These are phyloP conservation scores for Saccharomycopsis sp. DNA, from an alignment of 805 yeast species.

Conservation along the genomic window DNA sequence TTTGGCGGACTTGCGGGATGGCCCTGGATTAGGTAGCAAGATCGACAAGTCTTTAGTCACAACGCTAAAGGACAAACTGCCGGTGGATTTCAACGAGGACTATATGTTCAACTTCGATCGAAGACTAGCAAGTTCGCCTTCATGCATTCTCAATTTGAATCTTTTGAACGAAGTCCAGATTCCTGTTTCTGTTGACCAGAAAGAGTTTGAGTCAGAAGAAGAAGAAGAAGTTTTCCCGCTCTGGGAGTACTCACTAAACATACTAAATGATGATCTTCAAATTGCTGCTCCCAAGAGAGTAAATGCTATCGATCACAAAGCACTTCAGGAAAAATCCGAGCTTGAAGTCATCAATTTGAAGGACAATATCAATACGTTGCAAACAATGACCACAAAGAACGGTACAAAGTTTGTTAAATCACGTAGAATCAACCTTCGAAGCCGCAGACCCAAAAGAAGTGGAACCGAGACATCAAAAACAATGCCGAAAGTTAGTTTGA, in stretches of 20 bases:
- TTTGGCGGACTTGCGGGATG: too few relatives aligned
- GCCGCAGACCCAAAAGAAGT: not conserved
- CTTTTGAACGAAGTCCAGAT: constrained; percentile 3
- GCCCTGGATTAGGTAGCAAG: not conserved
- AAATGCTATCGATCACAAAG: too few relatives aligned
- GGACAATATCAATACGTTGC: not conserved
- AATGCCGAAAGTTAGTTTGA: not conserved
- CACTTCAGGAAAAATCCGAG: too few relatives aligned
- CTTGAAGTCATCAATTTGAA: not conserved
- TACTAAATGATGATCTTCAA: too few relatives aligned
- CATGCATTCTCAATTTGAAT: not conserved
- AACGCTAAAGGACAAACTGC: constrained; percentile 14
- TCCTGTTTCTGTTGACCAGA: constrained; percentile 1
- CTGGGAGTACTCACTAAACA: too few relatives aligned
- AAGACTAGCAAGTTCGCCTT: too few relatives aligned
- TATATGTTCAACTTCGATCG: constrained; percentile 16
- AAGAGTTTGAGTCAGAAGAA: too few relatives aligned
- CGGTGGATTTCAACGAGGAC: not conserved
- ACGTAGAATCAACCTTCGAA: constrained; percentile 9
- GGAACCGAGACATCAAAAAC: not conserved
- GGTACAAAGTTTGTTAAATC: constrained; percentile 11
- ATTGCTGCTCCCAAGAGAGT: too few relatives aligned
- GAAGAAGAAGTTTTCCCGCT: too few relatives aligned
- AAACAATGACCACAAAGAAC: constrained; percentile 9
- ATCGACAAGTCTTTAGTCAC: constrained; percentile 16